Evolutionary conservation across 805 yeast species (phyloP).

Genomic region (Saturnispora silvae): DNA sequence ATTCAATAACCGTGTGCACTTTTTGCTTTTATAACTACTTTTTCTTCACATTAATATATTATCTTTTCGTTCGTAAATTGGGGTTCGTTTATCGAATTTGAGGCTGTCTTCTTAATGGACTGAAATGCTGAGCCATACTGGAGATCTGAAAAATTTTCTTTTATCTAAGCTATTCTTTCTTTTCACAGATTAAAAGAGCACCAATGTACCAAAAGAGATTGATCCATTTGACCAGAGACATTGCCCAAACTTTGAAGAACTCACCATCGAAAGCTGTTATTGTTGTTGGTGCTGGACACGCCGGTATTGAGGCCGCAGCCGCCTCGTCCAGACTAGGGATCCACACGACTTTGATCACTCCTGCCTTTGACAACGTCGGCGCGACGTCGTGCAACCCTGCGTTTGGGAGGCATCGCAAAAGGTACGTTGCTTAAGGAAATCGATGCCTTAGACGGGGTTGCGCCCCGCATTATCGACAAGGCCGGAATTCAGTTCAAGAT

Average conservation of each 20-base stretch:
- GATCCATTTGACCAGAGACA: slow-evolving; percentile 11
- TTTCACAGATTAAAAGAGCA: neutral
- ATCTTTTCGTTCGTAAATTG: too few species aligned
- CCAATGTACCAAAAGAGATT: slow-evolving; percentile 3
- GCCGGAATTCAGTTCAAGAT: slow-evolving; percentile 91
- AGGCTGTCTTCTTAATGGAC: too few species aligned
- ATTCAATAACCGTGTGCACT: too few species aligned
- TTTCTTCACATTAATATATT: too few species aligned
- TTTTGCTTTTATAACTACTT: too few species aligned
- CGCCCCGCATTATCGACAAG: slow-evolving; percentile 74
- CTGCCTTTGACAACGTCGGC: slow-evolving; percentile 65
- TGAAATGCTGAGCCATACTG: too few species aligned
- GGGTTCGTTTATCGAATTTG: too few species aligned
- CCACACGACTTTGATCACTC: slow-evolving; percentile 64
- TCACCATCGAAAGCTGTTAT: slow-evolving; percentile 44
- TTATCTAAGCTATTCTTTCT: too few species aligned
- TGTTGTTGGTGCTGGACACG: slow-evolving; percentile 97
- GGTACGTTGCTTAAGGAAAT: slow-evolving; percentile 88
- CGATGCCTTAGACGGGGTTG: slow-evolving; percentile 93
- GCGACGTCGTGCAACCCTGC: slow-evolving; percentile 94
- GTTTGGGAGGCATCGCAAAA: slow-evolving; percentile 97
- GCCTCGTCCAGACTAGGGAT: slow-evolving; percentile 84
- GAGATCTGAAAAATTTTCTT: too few species aligned
- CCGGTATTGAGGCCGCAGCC: slow-evolving; percentile 96
- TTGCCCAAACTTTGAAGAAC: slow-evolving; percentile 3